Evolutionary conservation across 2,329 filamentous ascomycete species (phyloP).

Genomic region (Corniculantispora saksenae): DNA sequence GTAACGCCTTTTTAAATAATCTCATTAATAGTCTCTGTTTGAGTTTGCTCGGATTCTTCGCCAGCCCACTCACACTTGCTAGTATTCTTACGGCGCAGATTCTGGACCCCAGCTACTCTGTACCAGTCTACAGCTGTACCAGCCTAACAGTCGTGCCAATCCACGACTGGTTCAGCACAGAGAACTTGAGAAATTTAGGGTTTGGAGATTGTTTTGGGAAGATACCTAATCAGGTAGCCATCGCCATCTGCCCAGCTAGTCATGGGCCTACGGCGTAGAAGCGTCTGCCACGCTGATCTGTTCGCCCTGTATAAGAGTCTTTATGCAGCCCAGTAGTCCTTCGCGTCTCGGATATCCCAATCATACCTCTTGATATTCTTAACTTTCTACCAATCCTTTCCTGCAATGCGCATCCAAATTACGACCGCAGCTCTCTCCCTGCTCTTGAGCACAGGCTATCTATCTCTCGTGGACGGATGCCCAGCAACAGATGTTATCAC

Average conservation of each 20-base stretch:
- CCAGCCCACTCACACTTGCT: constrained; percentile 5
- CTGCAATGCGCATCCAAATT: constrained; percentile 6
- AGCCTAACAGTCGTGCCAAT: background rate
- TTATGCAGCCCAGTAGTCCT: background rate
- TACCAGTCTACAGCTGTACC: too few relatives aligned
- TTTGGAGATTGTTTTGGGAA: background rate
- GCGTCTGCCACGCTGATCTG: background rate
- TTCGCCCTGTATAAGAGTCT: constrained; percentile 11
- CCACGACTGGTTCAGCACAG: background rate
- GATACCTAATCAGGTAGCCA: background rate
- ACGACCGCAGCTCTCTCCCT: constrained; percentile 5
- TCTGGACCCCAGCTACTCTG: background rate
- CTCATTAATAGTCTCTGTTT: background rate
- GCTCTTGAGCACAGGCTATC: background rate
- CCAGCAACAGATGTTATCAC: constrained; percentile 5
- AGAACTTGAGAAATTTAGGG: background rate
- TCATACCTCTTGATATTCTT: background rate
- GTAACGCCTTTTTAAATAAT: background rate
- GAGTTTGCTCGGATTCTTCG: background rate
- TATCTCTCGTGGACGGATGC: constrained; percentile 1
- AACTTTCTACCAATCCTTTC: background rate
- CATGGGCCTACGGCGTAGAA: background rate
- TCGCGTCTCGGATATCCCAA: background rate
- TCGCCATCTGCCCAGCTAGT: background rate
- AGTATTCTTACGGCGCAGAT: background rate